Percentiles rank a stretch among this genome's conserved stretches.
These are phyloP conservation scores for Rhizophagus clarus DNA, from an alignment of 192 early-diverging fungal species.

Conservation along the genomic window DNA sequence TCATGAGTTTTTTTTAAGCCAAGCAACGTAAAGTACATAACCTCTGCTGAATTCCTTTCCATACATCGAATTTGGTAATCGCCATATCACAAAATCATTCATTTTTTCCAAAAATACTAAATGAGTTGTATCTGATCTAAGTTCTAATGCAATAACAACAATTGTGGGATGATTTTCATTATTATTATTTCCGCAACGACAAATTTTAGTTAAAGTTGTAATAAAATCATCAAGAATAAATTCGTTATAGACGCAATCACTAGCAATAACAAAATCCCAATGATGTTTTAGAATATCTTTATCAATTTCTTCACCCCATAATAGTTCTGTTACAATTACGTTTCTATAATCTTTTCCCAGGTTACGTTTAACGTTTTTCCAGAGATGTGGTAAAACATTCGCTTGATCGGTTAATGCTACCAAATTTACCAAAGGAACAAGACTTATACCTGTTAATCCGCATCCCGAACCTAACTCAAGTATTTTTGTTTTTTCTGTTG, in stretches of 20 bases:
- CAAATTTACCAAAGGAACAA: slow-evolving; percentile 43
- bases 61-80: slow-evolving; percentile 40
- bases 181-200: background rate
- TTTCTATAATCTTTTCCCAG: slow-evolving; percentile 36
- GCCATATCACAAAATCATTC: slow-evolving; percentile 35
- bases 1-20: slow-evolving; percentile 15
- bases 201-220: slow-evolving; percentile 33
- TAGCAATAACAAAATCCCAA: slow-evolving; percentile 42
- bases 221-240: slow-evolving; percentile 41
- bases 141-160: slow-evolving; percentile 39
- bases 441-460: slow-evolving; percentile 46
- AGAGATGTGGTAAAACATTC: slow-evolving; percentile 41
- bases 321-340: slow-evolving; percentile 36
- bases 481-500: slow-evolving; percentile 37
- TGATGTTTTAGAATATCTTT: slow-evolving; percentile 35
- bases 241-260: slow-evolving; percentile 52
- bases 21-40: slow-evolving; percentile 42
- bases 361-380: slow-evolving; percentile 50
- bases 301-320: slow-evolving; percentile 43
- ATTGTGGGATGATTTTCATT: slow-evolving; percentile 31
- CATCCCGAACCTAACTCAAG: slow-evolving; percentile 49
- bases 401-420: slow-evolving; percentile 46
- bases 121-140: slow-evolving; percentile 47
- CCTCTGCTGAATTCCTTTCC: slow-evolving; percentile 39
- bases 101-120: slow-evolving; percentile 40